Percentiles rank a stretch among this genome's conserved stretches.
Evolutionary conservation across 2,329 filamentous ascomycete species (phyloP).

Genomic region (Emericellopsis atlantica): DNA sequence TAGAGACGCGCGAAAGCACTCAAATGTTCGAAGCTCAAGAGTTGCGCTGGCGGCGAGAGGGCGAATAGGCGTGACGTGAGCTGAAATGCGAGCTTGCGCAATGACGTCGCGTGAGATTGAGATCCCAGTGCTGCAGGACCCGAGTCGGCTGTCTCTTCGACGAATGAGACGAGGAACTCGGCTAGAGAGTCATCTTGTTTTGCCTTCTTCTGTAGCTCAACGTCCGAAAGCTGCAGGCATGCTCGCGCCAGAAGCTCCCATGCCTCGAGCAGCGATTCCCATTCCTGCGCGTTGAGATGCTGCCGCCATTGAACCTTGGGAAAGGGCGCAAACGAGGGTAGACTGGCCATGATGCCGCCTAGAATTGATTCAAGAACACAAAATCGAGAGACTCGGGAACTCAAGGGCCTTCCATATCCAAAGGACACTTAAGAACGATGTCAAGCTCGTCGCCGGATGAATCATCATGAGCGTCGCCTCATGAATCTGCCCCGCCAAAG

Average conservation of each 20-base stretch:
- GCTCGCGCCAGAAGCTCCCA: conserved; percentile 60
- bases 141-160: conserved; percentile 33
- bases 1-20: conserved; percentile 57
- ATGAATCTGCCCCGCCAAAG: background rate
- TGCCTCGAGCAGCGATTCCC: conserved; percentile 63
- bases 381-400: background rate
- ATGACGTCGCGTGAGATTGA: conserved; percentile 21
- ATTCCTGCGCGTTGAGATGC: conserved; percentile 56
- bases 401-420: background rate
- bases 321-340: conserved; percentile 68
- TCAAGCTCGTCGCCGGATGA: conserved; percentile 22
- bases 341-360: conserved; percentile 21
- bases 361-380: background rate
- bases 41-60: conserved; percentile 17
- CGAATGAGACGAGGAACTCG: conserved; percentile 58
- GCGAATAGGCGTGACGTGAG: conserved; percentile 46
- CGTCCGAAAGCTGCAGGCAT: conserved; percentile 45
- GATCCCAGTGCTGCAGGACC: conserved; percentile 18
- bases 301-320: conserved; percentile 56
- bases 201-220: conserved; percentile 38
- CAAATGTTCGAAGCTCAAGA: conserved; percentile 48
- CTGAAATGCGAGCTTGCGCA: conserved; percentile 54
- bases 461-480: conserved; percentile 14
- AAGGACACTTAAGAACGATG: no score
- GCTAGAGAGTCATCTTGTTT: conserved; percentile 44